A percentile compares a stretch with the other conserved stretches of the same genome.
These are phyloP conservation scores for Carex cristatella DNA, from an alignment of 176 grass and related monocot species.

Conservation along the genomic window DNA sequence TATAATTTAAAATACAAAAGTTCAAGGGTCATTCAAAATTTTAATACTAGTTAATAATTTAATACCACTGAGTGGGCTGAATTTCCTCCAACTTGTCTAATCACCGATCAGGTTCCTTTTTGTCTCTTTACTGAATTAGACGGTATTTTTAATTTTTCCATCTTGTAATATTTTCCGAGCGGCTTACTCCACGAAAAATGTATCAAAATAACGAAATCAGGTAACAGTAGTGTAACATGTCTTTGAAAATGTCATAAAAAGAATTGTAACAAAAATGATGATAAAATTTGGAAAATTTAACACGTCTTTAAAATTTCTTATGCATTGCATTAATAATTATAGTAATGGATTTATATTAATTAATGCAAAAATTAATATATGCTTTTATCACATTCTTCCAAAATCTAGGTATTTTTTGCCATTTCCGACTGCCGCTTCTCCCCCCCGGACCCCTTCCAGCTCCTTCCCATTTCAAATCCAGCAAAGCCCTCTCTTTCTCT, in stretches of 20 bases:
- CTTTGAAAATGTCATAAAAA: background rate
- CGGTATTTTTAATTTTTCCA: background rate
- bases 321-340: background rate
- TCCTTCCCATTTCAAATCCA: slow-evolving; percentile 18
- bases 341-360: background rate
- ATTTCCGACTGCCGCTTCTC: background rate
- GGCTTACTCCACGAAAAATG: background rate
- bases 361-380: background rate
- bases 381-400: background rate
- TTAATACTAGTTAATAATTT: background rate
- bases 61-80: background rate
- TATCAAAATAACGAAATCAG: background rate
- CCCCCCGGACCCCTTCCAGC: background rate
- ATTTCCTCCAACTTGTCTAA: background rate
- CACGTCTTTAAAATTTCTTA: background rate
- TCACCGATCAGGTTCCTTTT: background rate
- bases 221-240: too few relatives aligned
- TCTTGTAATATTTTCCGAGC: background rate
- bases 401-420: background rate
- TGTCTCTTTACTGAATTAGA: background rate
- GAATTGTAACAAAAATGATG: background rate
- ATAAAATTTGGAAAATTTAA: background rate
- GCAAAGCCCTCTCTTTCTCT: background rate
- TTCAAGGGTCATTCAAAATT: background rate
- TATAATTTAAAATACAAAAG: background rate